Percentiles rank a stretch among this genome's conserved stretches.
phyloP scores from a whole-genome alignment of 768 basidiomycete genomes.

The Amanita brunnescens region DNA sequence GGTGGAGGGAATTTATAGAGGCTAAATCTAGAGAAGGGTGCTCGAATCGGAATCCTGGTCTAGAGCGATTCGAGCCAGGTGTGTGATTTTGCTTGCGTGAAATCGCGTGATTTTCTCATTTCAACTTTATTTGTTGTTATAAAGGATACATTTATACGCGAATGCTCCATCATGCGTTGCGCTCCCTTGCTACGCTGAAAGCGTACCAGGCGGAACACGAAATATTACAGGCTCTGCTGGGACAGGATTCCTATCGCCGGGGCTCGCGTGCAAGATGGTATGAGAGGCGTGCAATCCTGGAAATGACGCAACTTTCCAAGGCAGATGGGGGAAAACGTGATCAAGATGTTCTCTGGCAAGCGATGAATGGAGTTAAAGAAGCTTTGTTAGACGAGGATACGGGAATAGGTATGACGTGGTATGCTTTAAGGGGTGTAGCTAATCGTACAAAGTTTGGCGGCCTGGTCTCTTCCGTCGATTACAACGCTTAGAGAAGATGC shows the following conservation, averaged over 20 bases:
- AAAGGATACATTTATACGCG: conserved; percentile 72
- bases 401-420: conserved; percentile 54
- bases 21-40: conserved; percentile 22
- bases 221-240: conserved; percentile 56
- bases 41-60: conserved; percentile 29
- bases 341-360: conserved; percentile 36
- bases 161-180: conserved; percentile 56
- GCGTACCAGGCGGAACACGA: conserved; percentile 58
- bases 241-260: conserved; percentile 70
- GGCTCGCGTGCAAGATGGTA: conserved; percentile 85
- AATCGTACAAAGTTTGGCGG: conserved; percentile 55
- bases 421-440: not conserved
- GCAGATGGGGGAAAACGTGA: conserved; percentile 31
- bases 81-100: conserved; percentile 14
- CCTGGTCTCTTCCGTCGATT: conserved; percentile 71
- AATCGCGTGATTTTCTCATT: not conserved
- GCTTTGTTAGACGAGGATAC: conserved; percentile 74
- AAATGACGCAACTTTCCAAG: conserved; percentile 53
- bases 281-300: conserved; percentile 72
- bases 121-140: conserved; percentile 5
- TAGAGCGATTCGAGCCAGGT: conserved; percentile 73
- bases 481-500: conserved; percentile 55
- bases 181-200: conserved; percentile 49
- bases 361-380: conserved; percentile 46
- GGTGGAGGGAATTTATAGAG: conserved; percentile 52